Conservation (phyloP, 306 rosid genomes). For the Parietaria judaica region DNA sequence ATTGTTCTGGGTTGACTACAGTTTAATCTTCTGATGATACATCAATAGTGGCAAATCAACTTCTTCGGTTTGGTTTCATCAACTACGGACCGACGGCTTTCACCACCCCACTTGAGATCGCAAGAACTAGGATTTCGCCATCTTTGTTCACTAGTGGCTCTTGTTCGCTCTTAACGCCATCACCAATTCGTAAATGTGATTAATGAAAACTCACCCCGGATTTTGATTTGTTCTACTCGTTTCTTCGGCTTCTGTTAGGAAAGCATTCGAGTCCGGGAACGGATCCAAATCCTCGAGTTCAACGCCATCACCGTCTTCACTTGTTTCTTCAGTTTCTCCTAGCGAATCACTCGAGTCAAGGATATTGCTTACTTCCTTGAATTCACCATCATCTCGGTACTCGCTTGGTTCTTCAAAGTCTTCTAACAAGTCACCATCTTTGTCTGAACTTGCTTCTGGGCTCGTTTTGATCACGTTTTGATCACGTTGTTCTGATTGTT, state of each 20-base stretch:
- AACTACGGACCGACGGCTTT: no score
- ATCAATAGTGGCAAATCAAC: background rate
- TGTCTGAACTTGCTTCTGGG: slow-evolving; percentile 27
- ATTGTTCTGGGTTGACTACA: background rate
- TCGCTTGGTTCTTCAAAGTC: slow-evolving; percentile 10
- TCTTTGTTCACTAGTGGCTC: slow-evolving; percentile 2
- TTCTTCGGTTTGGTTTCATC: background rate
- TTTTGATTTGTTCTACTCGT: slow-evolving; percentile 13
- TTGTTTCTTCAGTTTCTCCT: slow-evolving; percentile 17
- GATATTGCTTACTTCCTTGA: background rate
- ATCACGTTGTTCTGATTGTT: slow-evolving; percentile 15
- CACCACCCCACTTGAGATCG: background rate
- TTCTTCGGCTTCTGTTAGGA: slow-evolving; percentile 20
- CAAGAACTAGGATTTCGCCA: background rate
- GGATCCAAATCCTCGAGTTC: background rate
- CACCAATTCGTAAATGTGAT: background rate
- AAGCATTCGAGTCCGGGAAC: background rate
- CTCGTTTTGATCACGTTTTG: slow-evolving; percentile 23
- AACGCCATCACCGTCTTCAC: slow-evolving; percentile 2
- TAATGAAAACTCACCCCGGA: slow-evolving; percentile 10
- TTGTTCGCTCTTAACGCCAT: slow-evolving; percentile 14
- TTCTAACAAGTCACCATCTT: slow-evolving; percentile 14
- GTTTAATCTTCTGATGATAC: background rate
- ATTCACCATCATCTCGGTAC: background rate
- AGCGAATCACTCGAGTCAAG: background rate